Conservation (phyloP, 768 basidiomycete genomes). For the Phaeotremella skinneri region DNA sequence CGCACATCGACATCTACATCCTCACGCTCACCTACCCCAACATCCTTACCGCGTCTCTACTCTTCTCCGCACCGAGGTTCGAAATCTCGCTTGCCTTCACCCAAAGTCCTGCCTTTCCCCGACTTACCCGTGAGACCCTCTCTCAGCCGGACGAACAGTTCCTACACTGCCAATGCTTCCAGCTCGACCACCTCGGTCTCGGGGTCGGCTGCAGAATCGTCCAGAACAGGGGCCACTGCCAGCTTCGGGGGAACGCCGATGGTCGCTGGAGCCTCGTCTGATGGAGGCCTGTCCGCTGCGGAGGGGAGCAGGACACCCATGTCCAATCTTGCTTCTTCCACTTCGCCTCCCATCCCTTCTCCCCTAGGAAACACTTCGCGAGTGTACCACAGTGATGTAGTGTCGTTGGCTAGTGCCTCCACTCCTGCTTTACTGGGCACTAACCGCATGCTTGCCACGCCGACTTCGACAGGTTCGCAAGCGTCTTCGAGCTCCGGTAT, state of each 20-base stretch:
- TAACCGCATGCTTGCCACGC: background rate
- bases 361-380: background rate
- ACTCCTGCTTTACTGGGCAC: background rate
- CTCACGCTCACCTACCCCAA: background rate
- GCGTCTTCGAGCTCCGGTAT: background rate
- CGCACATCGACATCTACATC: background rate
- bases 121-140: constrained; percentile 29
- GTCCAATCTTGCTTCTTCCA: background rate
- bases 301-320: background rate
- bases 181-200: background rate
- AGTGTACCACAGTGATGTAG: background rate
- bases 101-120: constrained; percentile 42
- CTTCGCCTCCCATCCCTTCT: background rate
- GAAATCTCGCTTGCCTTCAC: constrained; percentile 26
- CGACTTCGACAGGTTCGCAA: background rate
- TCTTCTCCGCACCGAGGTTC: constrained; percentile 11
- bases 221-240: background rate
- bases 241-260: background rate
- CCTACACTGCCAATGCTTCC: background rate
- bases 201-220: background rate
- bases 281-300: background rate
- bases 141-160: background rate
- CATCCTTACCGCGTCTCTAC: background rate
- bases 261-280: background rate
- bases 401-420: background rate